Percentiles rank a stretch among this genome's conserved stretches.
These are phyloP conservation scores for Colletotrichum sp. DNA, from an alignment of 2,329 filamentous ascomycete genomes.

Conservation along the genomic window DNA sequence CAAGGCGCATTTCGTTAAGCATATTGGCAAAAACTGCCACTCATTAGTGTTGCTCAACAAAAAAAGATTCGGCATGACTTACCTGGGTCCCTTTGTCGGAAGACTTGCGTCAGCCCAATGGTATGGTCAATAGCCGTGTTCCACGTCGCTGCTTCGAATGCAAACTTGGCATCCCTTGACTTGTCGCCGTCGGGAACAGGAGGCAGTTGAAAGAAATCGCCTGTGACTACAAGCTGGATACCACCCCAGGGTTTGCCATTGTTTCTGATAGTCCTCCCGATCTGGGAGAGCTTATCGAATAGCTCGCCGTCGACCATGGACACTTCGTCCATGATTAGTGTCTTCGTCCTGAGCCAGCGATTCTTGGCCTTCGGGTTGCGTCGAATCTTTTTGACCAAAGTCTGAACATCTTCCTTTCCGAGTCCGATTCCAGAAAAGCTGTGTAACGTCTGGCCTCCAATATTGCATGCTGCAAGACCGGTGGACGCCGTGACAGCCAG, in stretches of 20 bases:
- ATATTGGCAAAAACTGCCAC: conserved; percentile 81
- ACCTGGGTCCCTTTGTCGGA: conserved; percentile 88
- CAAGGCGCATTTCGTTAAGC: conserved; percentile 97
- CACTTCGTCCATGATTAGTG: conserved; percentile 91
- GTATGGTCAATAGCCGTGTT: conserved; percentile 92
- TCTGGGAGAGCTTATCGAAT: conserved; percentile 92
- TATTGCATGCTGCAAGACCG: conserved; percentile 93
- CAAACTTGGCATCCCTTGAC: conserved; percentile 76
- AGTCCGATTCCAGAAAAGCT: conserved; percentile 96
- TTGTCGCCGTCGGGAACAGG: conserved; percentile 83
- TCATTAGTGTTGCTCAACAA: not conserved
- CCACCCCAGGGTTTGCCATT: conserved; percentile 94
- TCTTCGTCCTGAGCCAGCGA: conserved; percentile 87
- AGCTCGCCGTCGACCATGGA: conserved; percentile 98
- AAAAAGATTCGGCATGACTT: conserved; percentile 27
- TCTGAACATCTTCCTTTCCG: conserved; percentile 83
- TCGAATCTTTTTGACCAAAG: conserved; percentile 89
- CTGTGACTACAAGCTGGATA: conserved; percentile 93
- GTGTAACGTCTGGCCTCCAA: conserved; percentile 93
- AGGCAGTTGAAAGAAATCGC: conserved; percentile 96
- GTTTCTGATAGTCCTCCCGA: conserved; percentile 85
- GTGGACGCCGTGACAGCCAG: conserved; percentile 96
- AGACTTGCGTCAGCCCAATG: conserved; percentile 92
- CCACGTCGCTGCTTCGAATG: conserved; percentile 93
- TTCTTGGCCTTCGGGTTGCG: conserved; percentile 86